phyloP scores from a whole-genome alignment of 768 basidiomycete genomes.

The Tricholomella constricta region DNA sequence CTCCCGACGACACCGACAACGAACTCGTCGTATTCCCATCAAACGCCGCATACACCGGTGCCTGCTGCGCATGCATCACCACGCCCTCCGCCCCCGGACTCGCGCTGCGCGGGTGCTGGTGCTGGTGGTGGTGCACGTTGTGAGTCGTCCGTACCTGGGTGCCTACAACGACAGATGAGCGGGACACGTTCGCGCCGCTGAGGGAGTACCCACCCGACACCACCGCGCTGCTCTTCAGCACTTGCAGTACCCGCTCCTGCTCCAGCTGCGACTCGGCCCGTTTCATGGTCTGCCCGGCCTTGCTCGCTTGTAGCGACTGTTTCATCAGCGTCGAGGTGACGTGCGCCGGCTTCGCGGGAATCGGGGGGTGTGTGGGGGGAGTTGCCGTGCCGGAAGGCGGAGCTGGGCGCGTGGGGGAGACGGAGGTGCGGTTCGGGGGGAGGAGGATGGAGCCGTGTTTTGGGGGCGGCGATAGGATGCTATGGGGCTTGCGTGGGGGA shows the following conservation, averaged over 20 bases:
- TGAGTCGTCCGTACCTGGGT: conserved; percentile 29
- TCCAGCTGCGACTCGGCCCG: conserved; percentile 68
- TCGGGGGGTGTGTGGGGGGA: conserved; percentile 18
- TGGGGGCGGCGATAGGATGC: conserved; percentile 33
- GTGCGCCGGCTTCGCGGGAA: conserved; percentile 47
- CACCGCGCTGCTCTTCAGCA: conserved; percentile 63
- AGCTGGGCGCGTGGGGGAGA: conserved; percentile 15
- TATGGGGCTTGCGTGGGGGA: conserved; percentile 45
- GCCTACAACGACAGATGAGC: conserved; percentile 38
- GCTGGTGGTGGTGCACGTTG: too few species aligned
- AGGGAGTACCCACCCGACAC: conserved; percentile 34
- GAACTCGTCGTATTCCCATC: too few species aligned
- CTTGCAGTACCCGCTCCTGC: conserved; percentile 68
- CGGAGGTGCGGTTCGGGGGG: conserved; percentile 19
- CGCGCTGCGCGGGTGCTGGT: too few species aligned
- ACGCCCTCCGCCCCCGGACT: too few species aligned
- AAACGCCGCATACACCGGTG: too few species aligned
- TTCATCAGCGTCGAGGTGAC: conserved; percentile 67
- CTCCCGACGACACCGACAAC: conserved; percentile 2
- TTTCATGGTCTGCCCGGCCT: conserved; percentile 70
- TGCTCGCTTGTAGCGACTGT: conserved; percentile 73
- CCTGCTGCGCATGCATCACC: not conserved
- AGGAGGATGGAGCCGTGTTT: conserved; percentile 34
- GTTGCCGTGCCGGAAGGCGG: conserved; percentile 11
- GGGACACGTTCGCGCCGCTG: conserved; percentile 29